Evolutionary conservation across 1,284 basidiomycete genomes (phyloP).

Genomic region (Rhodotorula glutinis): DNA sequence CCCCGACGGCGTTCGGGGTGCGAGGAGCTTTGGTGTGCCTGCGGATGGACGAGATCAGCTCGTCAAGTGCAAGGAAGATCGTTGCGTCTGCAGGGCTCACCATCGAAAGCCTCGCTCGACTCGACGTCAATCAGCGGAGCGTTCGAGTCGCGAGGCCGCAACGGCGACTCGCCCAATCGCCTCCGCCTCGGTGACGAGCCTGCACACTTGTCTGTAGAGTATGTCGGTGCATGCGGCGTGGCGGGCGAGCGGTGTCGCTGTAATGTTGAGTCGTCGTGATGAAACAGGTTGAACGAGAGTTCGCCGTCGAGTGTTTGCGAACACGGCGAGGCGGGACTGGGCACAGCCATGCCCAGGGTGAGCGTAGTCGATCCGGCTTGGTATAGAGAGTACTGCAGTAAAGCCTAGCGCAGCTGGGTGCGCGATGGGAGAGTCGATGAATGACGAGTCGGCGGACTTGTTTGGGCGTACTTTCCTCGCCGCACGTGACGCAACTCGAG

Average conservation of each 20-base stretch:
- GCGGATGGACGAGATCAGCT: background rate
- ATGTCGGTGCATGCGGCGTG: no score
- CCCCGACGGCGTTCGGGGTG: constrained; percentile 1
- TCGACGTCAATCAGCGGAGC: background rate
- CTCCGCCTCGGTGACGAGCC: background rate
- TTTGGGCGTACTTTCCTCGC: background rate
- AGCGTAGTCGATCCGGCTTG: no score
- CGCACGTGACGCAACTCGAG: background rate
- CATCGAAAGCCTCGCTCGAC: background rate
- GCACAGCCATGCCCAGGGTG: no score
- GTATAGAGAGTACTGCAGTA: no score
- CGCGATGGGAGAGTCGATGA: no score
- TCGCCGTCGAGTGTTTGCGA: background rate
- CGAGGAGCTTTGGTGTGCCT: background rate
- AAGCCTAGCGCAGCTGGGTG: no score
- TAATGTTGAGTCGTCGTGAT: no score
- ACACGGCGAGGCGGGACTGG: background rate
- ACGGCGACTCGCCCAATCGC: background rate
- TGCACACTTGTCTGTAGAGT: no score
- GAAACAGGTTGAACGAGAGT: background rate
- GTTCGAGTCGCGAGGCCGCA: background rate
- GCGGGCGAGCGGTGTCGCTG: no score
- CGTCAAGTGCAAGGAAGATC: no score
- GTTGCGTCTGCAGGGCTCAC: no score
- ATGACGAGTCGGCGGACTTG: no score